Evolutionary conservation across 2,329 filamentous ascomycete species (phyloP).

Genomic region (Penicillium corylophilum): DNA sequence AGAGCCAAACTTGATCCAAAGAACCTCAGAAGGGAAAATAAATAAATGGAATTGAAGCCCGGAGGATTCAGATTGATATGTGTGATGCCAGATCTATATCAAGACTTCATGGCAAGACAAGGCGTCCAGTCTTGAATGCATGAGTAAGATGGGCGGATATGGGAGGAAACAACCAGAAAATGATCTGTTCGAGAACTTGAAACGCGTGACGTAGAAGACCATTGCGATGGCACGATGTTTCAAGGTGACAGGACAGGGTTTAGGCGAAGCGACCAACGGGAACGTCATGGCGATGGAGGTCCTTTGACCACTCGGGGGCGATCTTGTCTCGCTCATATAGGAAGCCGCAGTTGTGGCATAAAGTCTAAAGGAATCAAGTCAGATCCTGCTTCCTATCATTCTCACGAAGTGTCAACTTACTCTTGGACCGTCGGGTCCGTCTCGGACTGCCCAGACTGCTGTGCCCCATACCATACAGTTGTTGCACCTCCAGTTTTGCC

Average conservation of each 20-base stretch:
- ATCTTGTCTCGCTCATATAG: constrained; percentile 84
- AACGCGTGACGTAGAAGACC: neutral
- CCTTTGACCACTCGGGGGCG: constrained; percentile 73
- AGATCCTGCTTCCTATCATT: constrained; percentile 10
- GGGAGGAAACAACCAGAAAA: constrained; percentile 1
- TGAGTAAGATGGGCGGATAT: constrained; percentile 5
- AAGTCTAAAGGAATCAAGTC: constrained; percentile 55
- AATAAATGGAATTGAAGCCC: neutral
- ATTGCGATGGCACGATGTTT: constrained; percentile 1
- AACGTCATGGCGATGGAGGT: constrained; percentile 58
- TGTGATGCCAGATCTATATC: neutral
- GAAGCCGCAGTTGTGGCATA: constrained; percentile 92
- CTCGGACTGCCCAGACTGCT: constrained; percentile 90
- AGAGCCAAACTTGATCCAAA: neutral
- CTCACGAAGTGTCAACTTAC: constrained; percentile 52
- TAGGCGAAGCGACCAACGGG: constrained; percentile 36
- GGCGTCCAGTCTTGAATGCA: constrained; percentile 1
- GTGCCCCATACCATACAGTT: constrained; percentile 88
- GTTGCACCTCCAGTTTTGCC: constrained; percentile 78
- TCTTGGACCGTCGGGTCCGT: constrained; percentile 80
- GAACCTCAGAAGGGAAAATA: neutral
- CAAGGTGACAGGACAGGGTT: neutral
- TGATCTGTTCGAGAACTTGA: neutral
- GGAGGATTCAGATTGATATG: neutral
- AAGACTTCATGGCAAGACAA: neutral